phyloP scores from a whole-genome alignment of 208 protist species.

The Leishmania mexicana region DNA sequence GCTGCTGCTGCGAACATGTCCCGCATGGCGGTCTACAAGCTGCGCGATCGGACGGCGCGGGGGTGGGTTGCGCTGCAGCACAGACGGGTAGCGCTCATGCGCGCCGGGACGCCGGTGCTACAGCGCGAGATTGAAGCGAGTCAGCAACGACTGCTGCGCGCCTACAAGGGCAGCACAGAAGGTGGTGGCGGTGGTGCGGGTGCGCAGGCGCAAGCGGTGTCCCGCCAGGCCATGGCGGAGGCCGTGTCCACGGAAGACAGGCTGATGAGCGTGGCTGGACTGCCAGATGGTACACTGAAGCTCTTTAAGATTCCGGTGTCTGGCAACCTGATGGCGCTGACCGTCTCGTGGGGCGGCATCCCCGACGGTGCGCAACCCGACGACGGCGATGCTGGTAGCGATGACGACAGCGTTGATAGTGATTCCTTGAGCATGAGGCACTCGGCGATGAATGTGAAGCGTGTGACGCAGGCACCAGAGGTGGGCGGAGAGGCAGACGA shows the following conservation, averaged over 20 bases:
- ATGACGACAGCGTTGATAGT: neutral
- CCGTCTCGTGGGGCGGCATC: conserved; percentile 5
- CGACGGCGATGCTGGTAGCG: neutral
- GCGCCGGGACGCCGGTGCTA: conserved; percentile 20
- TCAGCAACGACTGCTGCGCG: conserved; percentile 24
- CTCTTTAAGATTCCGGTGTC: neutral
- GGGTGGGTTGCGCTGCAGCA: conserved; percentile 40
- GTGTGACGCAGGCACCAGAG: neutral
- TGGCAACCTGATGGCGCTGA: conserved; percentile 1
- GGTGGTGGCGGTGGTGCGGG: neutral
- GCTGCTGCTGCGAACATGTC: conserved; percentile 8
- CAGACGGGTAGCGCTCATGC: conserved; percentile 27
- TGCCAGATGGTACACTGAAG: neutral
- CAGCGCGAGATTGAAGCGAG: conserved; percentile 35
- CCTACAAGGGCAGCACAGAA: neutral
- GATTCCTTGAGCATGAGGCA: neutral
- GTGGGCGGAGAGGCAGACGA: neutral
- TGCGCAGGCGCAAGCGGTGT: neutral
- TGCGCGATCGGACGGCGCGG: conserved; percentile 32
- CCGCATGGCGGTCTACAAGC: conserved; percentile 19
- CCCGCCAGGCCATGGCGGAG: neutral
- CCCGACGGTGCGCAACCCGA: neutral
- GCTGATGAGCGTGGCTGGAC: neutral
- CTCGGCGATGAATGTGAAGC: neutral
- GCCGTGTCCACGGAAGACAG: neutral